Conservation (phyloP, 176 grass and related monocot species). For the Cocos nucifera region DNA sequence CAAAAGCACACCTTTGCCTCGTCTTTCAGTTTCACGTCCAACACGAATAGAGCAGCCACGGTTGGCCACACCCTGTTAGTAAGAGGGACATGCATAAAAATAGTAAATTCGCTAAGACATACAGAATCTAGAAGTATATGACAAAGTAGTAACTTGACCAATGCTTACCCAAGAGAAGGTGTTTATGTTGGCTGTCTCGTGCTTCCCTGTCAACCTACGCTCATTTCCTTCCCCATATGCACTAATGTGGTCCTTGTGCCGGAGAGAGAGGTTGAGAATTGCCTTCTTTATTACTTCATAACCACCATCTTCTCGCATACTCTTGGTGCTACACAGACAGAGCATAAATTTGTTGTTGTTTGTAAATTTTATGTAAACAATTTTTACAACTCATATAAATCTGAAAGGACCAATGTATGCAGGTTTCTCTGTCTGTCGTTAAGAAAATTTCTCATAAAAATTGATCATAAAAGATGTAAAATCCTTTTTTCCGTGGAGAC, state of each 20-base stretch:
- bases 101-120: too few species aligned
- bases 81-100: too few species aligned
- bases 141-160: too few species aligned
- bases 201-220: conserved; percentile 77
- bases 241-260: conserved; percentile 84
- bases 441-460: too few species aligned
- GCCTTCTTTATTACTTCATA: conserved; percentile 91
- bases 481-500: too few species aligned
- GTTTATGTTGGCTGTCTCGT: conserved; percentile 91
- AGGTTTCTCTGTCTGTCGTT: too few species aligned
- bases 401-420: too few species aligned
- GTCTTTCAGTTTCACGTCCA: conserved; percentile 75
- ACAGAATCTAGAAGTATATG: too few species aligned
- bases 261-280: conserved; percentile 88
- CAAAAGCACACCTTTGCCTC: conserved; percentile 71
- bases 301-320: conserved; percentile 85
- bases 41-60: conserved; percentile 95
- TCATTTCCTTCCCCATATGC: conserved; percentile 99
- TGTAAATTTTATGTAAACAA: too few species aligned
- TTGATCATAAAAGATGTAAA: too few species aligned
- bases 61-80: conserved; percentile 83
- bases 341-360: not conserved
- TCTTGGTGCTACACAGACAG: conserved; percentile 55
- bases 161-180: conserved; percentile 85
- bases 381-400: too few species aligned